Evolutionary conservation across 177 flowering plant genomes (phyloP).

Genomic region (Vitis hybrid): DNA sequence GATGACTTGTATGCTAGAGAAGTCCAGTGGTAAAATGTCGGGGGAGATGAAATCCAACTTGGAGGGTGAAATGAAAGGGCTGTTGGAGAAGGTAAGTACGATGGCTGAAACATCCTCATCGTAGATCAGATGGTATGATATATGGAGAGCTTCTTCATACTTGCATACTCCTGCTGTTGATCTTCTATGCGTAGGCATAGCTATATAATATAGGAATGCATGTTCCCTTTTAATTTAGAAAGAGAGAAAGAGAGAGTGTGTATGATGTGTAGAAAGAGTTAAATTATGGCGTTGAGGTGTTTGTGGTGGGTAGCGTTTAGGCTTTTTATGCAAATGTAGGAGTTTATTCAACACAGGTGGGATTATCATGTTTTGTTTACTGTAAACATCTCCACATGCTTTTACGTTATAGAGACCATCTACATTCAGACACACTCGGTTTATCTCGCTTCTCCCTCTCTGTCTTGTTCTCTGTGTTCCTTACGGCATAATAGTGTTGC

Average conservation of each 20-base stretch:
- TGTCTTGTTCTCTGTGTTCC: no score
- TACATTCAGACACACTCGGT: neutral
- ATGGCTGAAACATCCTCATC: constrained; percentile 22
- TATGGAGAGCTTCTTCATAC: neutral
- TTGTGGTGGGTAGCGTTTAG: neutral
- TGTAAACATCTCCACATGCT: neutral
- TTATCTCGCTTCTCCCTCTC: no score
- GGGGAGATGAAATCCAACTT: constrained; percentile 28
- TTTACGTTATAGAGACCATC: neutral
- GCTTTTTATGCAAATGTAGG: neutral
- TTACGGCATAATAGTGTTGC: no score
- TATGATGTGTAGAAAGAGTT: no score
- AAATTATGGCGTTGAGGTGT: no score
- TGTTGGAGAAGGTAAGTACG: constrained; percentile 37
- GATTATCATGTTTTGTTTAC: neutral
- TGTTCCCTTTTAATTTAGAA: no score
- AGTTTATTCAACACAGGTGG: neutral
- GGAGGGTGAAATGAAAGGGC: constrained; percentile 28
- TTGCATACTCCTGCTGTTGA: neutral
- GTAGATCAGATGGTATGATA: neutral
- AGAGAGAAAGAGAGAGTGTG: no score
- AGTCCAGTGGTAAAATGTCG: constrained; percentile 23
- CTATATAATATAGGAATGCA: neutral
- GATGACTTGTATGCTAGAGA: constrained; percentile 31
- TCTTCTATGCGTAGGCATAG: constrained; percentile 1